phyloP scores from a whole-genome alignment of 805 yeast species.

The Metschnikowia continentalis region DNA sequence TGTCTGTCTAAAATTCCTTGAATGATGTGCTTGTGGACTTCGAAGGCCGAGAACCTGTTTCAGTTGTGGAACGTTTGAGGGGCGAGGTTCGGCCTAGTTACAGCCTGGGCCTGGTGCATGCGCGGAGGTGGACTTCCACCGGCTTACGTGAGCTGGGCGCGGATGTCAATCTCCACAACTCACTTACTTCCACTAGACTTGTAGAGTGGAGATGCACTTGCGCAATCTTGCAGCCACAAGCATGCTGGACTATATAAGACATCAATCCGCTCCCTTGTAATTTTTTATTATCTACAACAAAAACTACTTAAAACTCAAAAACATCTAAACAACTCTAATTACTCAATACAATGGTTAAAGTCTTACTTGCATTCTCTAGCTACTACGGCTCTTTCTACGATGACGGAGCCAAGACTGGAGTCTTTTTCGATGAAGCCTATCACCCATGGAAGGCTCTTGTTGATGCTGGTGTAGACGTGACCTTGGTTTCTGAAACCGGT shows the following conservation, averaged over 20 bases:
- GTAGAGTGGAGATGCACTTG: not conserved
- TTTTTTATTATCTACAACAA: too few relatives aligned
- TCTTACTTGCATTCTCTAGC: slow-evolving; percentile 41
- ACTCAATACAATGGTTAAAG: slow-evolving; percentile 28
- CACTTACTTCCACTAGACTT: too few relatives aligned
- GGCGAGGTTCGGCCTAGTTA: too few relatives aligned
- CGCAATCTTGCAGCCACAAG: not conserved
- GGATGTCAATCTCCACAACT: not conserved
- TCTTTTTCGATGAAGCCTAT: slow-evolving; percentile 53
- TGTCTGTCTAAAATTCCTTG: too few relatives aligned
- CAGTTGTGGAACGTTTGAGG: too few relatives aligned
- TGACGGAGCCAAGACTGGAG: slow-evolving; percentile 60
- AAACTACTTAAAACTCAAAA: not conserved
- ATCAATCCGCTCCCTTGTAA: too few relatives aligned
- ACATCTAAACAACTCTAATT: not conserved
- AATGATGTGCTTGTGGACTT: too few relatives aligned
- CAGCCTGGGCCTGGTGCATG: not conserved
- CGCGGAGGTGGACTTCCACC: not conserved
- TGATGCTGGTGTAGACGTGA: slow-evolving; percentile 49
- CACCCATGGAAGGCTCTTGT: slow-evolving; percentile 53
- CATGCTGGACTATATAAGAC: not conserved
- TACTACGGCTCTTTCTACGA: slow-evolving; percentile 44
- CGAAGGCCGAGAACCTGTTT: too few relatives aligned
- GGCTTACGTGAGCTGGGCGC: not conserved
- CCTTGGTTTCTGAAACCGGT: slow-evolving; percentile 58